These are phyloP conservation scores for Nepenthes mirabilis DNA, from an alignment of 148 eudicot genomes.

Conservation along the genomic window DNA sequence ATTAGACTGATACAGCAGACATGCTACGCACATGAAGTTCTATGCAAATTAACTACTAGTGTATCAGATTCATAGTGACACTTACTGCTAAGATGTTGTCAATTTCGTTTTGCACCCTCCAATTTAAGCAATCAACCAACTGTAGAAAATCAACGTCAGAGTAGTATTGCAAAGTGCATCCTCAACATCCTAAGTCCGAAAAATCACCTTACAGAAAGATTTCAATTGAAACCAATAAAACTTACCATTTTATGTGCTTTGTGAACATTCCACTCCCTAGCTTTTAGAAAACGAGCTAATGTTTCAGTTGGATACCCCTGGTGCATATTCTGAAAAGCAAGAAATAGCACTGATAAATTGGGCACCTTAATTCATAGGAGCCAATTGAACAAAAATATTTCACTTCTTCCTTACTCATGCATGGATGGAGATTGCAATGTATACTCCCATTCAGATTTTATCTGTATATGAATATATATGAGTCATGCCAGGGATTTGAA, in stretches of 20 bases:
- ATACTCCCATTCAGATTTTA: no score
- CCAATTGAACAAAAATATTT: background rate
- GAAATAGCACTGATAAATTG: constrained; percentile 1
- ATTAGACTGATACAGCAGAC: no score
- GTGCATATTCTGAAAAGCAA: constrained; percentile 54
- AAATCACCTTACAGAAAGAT: background rate
- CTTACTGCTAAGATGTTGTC: constrained; percentile 72
- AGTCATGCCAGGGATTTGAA: no score
- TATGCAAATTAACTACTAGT: background rate
- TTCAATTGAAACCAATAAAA: background rate
- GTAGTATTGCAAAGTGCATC: background rate
- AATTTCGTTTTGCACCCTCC: constrained; percentile 94
- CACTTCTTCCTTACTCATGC: background rate
- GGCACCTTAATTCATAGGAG: background rate
- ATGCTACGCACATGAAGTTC: background rate
- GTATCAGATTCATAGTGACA: background rate
- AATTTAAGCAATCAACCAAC: constrained; percentile 71
- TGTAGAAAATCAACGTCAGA: constrained; percentile 18
- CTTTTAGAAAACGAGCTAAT: constrained; percentile 60
- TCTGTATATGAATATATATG: no score
- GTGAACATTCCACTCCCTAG: constrained; percentile 74
- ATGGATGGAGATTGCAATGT: background rate
- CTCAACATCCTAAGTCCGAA: background rate
- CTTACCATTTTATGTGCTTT: constrained; percentile 79
- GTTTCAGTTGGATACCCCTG: constrained; percentile 54